phyloP scores from a whole-genome alignment of 495 filamentous ascomycete species.

The Daldinia decipiens region DNA sequence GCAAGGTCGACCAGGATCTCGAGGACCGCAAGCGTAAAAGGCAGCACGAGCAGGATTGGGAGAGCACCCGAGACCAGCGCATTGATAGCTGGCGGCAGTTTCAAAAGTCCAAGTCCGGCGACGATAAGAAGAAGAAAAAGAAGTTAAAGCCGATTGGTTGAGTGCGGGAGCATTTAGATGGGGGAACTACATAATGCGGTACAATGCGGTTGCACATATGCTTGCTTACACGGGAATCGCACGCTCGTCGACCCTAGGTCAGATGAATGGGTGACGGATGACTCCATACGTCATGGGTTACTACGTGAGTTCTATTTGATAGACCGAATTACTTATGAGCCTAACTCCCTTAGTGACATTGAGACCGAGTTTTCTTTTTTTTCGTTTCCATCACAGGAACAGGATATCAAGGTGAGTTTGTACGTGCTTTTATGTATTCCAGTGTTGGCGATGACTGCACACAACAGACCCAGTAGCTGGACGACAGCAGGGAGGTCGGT shows the following conservation, averaged over 20 bases:
- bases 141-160: slow-evolving; percentile 73
- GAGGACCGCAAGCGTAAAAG: slow-evolving; percentile 90
- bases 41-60: slow-evolving; percentile 93
- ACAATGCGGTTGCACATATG: background rate
- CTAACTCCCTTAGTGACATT: slow-evolving; percentile 51
- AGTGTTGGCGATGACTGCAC: slow-evolving; percentile 32
- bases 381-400: slow-evolving; percentile 7
- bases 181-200: too few relatives aligned
- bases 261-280: slow-evolving; percentile 9
- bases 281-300: slow-evolving; percentile 19
- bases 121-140: slow-evolving; percentile 90
- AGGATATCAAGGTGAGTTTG: slow-evolving; percentile 32
- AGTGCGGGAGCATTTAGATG: slow-evolving; percentile 15
- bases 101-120: slow-evolving; percentile 71
- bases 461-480: slow-evolving; percentile 17
- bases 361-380: slow-evolving; percentile 22
- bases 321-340: slow-evolving; percentile 46
- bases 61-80: slow-evolving; percentile 86
- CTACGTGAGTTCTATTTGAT: slow-evolving; percentile 51
- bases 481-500: slow-evolving; percentile 2
- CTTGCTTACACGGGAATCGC: slow-evolving; percentile 13
- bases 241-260: slow-evolving; percentile 15
- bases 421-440: slow-evolving; percentile 16
- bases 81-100: slow-evolving; percentile 97
- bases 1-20: slow-evolving; percentile 85